Base-by-base conservation (phyloP, 495 filamentous ascomycete species). In the Penicillium roqueforti region DNA sequence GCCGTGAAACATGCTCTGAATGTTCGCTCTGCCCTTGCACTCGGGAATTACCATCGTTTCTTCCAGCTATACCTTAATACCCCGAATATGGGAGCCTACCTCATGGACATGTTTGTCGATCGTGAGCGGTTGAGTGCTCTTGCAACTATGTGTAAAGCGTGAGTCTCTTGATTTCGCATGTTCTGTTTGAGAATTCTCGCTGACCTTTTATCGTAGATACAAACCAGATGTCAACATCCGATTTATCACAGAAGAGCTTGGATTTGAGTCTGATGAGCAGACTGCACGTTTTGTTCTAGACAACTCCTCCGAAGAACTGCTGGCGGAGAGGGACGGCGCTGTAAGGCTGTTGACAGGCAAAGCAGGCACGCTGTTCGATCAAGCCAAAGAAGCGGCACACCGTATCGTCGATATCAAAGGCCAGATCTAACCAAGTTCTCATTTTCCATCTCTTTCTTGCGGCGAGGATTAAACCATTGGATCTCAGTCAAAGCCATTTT, bases 71-170 rank as follows among this genome's bases (percentile, higher is more conserved):
- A 96, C 68, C 81, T 93, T 54, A 88, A 93, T 62, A 89, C 91
- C 11, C 93, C 93, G 19, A 93, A 95, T 63, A 97, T 99, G 95
- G 91, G 93, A 40, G 90, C 87, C 57, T 97, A 97, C 74, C 82
- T 99, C 6, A 95, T 99, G 87, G 93, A 99, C 74, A 96, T 95
- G 88, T 97, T 98, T 74, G 85, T 97, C 64, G 84, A 82, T 56
- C 88, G 95, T 57, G 95, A 99, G 75, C 89, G 95, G 61, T 80
- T 97, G 47, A 84, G 87, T 64, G 93, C 95, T 50, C 78, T 97
- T 53, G 83, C 88, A 59, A 87, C 84, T 61, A 93, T 97, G 47
- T 96, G 89, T 82, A 95, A 83, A 85, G 85, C 87, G 93, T 97
- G 80, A 81, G 92, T 87, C n/a, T 60, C 34, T 28, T 53, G 28